These are phyloP conservation scores for Ophiostoma sp. DNA, from an alignment of 2,329 filamentous ascomycete species.

Conservation along the genomic window DNA sequence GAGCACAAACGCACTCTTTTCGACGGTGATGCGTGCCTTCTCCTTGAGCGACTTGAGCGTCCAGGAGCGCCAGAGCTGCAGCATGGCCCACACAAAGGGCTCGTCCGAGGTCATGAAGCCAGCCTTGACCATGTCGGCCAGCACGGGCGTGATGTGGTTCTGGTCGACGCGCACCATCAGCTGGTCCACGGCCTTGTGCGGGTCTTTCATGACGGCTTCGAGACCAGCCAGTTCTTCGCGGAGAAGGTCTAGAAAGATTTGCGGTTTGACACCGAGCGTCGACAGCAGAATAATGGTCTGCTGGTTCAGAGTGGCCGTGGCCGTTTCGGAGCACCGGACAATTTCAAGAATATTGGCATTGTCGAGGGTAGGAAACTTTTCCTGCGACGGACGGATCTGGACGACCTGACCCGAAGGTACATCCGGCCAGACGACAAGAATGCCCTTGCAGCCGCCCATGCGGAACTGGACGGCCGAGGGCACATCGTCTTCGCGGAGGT, in stretches of 20 bases:
- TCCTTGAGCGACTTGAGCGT: constrained; percentile 88
- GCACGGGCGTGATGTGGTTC: constrained; percentile 72
- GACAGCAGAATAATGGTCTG: constrained; percentile 88
- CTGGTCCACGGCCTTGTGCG: constrained; percentile 63
- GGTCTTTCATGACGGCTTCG: constrained; percentile 67
- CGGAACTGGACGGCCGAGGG: constrained; percentile 92
- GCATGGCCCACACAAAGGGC: constrained; percentile 76
- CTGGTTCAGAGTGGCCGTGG: constrained; percentile 79
- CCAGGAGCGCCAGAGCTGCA: constrained; percentile 86
- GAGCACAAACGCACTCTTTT: constrained; percentile 81
- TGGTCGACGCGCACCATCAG: constrained; percentile 78
- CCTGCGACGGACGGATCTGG: constrained; percentile 78
- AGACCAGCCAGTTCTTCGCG: constrained; percentile 67
- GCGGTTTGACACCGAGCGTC: constrained; percentile 68
- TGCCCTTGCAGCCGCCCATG: constrained; percentile 87
- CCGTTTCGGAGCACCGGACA: constrained; percentile 74
- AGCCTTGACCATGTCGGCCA: constrained; percentile 74
- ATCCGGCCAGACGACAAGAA: constrained; percentile 73
- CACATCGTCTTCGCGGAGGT: constrained; percentile 62
- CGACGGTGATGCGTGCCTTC: constrained; percentile 81
- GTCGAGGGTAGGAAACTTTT: constrained; percentile 70
- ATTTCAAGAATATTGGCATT: constrained; percentile 74
- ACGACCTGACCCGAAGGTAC: constrained; percentile 61
- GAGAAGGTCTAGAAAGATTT: constrained; percentile 68
- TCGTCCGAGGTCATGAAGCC: constrained; percentile 75